These are phyloP conservation scores for Hyaloscypha variabilis DNA, from an alignment of 495 filamentous ascomycete species.

Conservation along the genomic window DNA sequence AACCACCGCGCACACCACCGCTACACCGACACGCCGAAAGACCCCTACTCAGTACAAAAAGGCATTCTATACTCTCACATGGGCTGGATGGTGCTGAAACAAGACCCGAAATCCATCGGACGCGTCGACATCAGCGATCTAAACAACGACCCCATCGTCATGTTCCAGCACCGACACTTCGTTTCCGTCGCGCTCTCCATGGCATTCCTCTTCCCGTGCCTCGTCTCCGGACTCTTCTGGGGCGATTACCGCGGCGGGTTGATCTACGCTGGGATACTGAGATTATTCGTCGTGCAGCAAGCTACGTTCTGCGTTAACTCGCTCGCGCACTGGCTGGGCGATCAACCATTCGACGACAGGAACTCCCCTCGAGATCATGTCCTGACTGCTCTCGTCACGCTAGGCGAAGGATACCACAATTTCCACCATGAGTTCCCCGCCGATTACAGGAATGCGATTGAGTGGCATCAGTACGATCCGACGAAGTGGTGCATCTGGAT, in stretches of 20 bases:
- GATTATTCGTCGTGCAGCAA: conserved; percentile 33
- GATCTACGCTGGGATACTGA: conserved; percentile 32
- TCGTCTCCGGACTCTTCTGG: conserved; percentile 34
- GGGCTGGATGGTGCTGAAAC: conserved; percentile 30
- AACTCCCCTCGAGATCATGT: conserved; percentile 33
- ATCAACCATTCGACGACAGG: conserved; percentile 34
- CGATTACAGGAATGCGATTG: conserved; percentile 37
- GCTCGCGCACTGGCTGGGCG: conserved; percentile 38
- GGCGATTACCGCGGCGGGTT: conserved; percentile 36
- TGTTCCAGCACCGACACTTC: conserved; percentile 34
- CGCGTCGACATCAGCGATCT: conserved; percentile 35
- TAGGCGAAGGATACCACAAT: conserved; percentile 39
- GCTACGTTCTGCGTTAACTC: conserved; percentile 40
- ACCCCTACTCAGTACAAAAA: conserved; percentile 30
- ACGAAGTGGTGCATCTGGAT: conserved; percentile 36
- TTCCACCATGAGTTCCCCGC: conserved; percentile 39
- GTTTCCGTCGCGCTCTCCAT: conserved; percentile 24
- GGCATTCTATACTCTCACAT: conserved; percentile 32
- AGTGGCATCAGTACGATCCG: conserved; percentile 36
- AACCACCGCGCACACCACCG: conserved; percentile 35
- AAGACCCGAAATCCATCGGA: conserved; percentile 7
- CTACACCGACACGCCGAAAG: conserved; percentile 31
- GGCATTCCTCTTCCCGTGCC: conserved; percentile 28
- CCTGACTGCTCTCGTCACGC: conserved; percentile 33
- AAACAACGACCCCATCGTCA: conserved; percentile 33